Conservation (phyloP, 257 asterid genomes). For the Parsonsia alboflavescens region DNA sequence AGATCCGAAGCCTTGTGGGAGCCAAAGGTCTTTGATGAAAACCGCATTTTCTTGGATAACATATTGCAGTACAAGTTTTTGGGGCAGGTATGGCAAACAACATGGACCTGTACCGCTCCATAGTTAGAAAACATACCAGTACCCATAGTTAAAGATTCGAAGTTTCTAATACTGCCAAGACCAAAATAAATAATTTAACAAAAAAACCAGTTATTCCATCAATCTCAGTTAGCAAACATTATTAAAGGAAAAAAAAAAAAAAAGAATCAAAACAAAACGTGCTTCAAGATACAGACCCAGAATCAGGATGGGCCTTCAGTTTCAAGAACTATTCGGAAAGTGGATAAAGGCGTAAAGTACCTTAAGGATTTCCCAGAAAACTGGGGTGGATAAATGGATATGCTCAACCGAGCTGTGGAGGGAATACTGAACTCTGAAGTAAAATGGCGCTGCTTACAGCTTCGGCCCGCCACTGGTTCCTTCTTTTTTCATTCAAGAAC, state of each 20-base stretch:
- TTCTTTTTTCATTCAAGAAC: not conserved
- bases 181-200: not conserved
- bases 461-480: not conserved
- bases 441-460: not conserved
- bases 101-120: conserved; percentile 37
- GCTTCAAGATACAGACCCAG: not conserved
- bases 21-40: conserved; percentile 34
- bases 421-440: not conserved
- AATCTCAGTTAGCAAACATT: not conserved
- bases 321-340: not conserved
- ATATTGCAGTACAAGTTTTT: conserved; percentile 23
- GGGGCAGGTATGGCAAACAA: conserved; percentile 50
- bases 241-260: not conserved
- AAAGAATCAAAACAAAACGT: too few relatives aligned
- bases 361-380: not conserved
- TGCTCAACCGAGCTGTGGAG: not conserved
- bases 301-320: not conserved
- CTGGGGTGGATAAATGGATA: not conserved
- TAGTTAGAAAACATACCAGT: not conserved
- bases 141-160: conserved; percentile 3
- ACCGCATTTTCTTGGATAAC: conserved; percentile 44
- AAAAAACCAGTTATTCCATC: not conserved
- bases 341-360: not conserved
- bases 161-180: not conserved
- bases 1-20: conserved; percentile 40